These are phyloP conservation scores for Penicillium salamii DNA, from an alignment of 495 filamentous ascomycete genomes.

Conservation along the genomic window DNA sequence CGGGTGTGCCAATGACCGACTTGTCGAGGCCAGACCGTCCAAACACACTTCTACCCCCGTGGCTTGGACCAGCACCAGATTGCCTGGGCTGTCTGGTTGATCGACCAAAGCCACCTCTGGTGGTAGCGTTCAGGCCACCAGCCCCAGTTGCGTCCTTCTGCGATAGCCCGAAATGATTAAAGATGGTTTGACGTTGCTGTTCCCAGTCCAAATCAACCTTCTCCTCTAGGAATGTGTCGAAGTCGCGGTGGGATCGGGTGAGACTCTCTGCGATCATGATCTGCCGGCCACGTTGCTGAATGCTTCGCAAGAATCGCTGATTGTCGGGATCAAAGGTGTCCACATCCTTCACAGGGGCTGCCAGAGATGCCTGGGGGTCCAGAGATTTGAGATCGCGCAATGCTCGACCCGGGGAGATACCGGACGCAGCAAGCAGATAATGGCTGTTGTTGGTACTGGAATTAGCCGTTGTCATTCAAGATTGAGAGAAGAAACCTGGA, in stretches of 20 bases:
- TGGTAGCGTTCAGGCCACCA: constrained; percentile 37
- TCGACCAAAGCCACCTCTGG: constrained; percentile 58
- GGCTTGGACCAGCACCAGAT: constrained; percentile 19
- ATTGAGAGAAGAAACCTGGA: neutral
- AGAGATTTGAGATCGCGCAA: constrained; percentile 71
- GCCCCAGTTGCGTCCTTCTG: constrained; percentile 51
- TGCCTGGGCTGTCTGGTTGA: constrained; percentile 45
- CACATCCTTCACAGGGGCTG: constrained; percentile 38
- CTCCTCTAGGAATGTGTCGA: constrained; percentile 88
- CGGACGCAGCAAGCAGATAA: constrained; percentile 87
- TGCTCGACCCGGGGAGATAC: constrained; percentile 73
- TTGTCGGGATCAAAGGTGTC: constrained; percentile 69
- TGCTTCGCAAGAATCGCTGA: constrained; percentile 73
- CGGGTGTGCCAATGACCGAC: constrained; percentile 80
- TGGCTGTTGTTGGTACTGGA: constrained; percentile 43
- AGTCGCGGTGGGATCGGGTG: constrained; percentile 80
- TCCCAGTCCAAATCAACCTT: constrained; percentile 96
- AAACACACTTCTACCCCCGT: constrained; percentile 58
- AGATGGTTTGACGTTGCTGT: constrained; percentile 83
- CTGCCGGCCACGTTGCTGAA: constrained; percentile 86
- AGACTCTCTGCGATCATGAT: constrained; percentile 88
- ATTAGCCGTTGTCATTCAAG: constrained; percentile 1
- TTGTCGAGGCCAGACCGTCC: constrained; percentile 69
- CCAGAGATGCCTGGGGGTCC: constrained; percentile 44
- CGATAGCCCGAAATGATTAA: constrained; percentile 91